Base-by-base conservation (phyloP, 805 yeast species). In the Ogataea methanolica region DNA sequence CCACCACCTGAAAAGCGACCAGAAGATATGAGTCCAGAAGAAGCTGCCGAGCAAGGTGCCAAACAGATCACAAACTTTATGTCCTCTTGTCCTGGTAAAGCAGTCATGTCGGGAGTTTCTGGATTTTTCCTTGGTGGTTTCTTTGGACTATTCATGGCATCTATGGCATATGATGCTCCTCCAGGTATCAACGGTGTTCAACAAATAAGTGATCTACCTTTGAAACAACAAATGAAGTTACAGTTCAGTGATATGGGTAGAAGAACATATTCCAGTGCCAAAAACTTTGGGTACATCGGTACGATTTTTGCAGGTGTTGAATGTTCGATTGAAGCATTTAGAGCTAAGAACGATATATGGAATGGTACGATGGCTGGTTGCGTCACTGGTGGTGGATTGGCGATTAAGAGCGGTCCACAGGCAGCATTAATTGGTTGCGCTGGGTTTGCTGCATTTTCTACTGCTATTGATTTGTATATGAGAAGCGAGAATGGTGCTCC, bases 111-210 rank as follows among this genome's bases (percentile, higher is more conserved):
- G 29, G 98, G 97, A 51, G 97, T 84, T 19, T 83, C 96, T 14
- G 98, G 98, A 21, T 92, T 88, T 68, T 91, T 84, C 36, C 79
- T 92, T 35, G 98, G 98, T 69, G 98, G 97, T 51, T 86, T 91
- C 49, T 90, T 92, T 66, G 97, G 98, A 52, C 70, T 94, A 42
- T 90, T 92, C 72, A 94, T 92, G 97, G 92, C 94, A 1, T 77
- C 82, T 12, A 83, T 83, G 88, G 81, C 91, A 0, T 88, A 87
- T 61, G 96, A 88, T 66, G 88, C 86, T 1, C 89, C 95, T 1
- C 73, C 79, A 8, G 85, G 89, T 36, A 68, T 71, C 26, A 54
- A 59, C 29, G 67, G 72, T 14, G 50, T 49, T 8, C 70, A 70
- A 37, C 82, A 79, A 52, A 82, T 88, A 44, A 76, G 90, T 5